These are phyloP conservation scores for Amborella trichopoda DNA, from an alignment of 164 flowering plant genomes.

Conservation along the genomic window DNA sequence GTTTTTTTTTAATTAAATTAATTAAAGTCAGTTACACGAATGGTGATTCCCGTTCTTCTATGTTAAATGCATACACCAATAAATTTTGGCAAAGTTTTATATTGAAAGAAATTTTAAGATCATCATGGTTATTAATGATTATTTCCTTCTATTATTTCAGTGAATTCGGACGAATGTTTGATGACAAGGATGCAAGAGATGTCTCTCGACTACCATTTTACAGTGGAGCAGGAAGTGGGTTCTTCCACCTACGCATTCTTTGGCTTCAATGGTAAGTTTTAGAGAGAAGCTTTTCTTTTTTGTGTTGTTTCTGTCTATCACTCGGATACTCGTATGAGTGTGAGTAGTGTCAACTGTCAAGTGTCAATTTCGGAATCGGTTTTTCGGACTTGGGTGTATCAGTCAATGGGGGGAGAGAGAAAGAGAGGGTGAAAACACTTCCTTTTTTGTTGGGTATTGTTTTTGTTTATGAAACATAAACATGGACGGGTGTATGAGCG, in stretches of 20 bases:
- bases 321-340: no score
- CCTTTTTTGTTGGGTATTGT: no score
- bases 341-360: no score
- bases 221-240: constrained; percentile 98
- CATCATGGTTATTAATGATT: neutral
- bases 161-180: constrained; percentile 80
- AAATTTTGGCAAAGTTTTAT: neutral
- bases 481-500: no score
- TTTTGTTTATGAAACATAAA: no score
- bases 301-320: neutral
- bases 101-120: neutral
- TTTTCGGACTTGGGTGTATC: no score
- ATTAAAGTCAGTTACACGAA: no score
- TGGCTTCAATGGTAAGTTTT: constrained; percentile 36
- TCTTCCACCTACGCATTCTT: constrained; percentile 95
- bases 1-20: no score
- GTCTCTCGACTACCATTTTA: constrained; percentile 95
- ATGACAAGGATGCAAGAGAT: constrained; percentile 98
- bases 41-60: neutral
- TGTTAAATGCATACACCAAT: neutral
- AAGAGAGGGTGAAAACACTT: no score
- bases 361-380: no score
- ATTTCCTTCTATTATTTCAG: constrained; percentile 24
- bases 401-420: no score
- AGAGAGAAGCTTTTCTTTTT: neutral